Conservation (phyloP, 257 asterid genomes). For the Nicotiana undulata region DNA sequence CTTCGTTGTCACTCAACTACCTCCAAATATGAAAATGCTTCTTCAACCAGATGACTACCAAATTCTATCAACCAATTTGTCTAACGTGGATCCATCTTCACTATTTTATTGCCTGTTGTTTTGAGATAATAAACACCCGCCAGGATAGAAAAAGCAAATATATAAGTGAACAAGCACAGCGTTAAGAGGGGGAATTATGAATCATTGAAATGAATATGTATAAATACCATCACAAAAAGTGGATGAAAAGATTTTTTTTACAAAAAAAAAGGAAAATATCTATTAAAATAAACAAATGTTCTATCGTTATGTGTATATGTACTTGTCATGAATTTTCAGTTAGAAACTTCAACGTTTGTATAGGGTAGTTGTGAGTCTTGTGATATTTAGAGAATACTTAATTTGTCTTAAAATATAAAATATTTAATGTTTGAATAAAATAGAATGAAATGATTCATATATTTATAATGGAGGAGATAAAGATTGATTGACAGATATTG, state of each 20-base stretch:
- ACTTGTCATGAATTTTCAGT: neutral
- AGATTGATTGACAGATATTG: neutral
- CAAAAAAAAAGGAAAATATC: too few relatives aligned
- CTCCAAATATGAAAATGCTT: constrained; percentile 1
- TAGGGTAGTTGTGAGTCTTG: neutral
- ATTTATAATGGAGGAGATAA: neutral
- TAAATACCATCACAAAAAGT: neutral
- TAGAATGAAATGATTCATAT: neutral
- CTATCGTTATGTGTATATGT: neutral
- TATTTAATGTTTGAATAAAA: neutral
- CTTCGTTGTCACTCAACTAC: neutral
- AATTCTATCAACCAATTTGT: neutral
- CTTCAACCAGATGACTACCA: neutral
- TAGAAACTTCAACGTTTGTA: neutral
- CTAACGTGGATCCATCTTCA: neutral
- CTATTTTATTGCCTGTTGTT: neutral
- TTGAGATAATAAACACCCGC: neutral
- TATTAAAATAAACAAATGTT: too few relatives aligned
- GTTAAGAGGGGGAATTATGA: too few relatives aligned
- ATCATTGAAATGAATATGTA: neutral
- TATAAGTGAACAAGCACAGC: neutral
- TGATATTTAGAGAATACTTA: neutral
- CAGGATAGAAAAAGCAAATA: neutral
- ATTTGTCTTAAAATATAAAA: neutral
- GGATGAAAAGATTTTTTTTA: too few relatives aligned